phyloP scores from a whole-genome alignment of 306 rosid genomes.

The Glycine tomentella region DNA sequence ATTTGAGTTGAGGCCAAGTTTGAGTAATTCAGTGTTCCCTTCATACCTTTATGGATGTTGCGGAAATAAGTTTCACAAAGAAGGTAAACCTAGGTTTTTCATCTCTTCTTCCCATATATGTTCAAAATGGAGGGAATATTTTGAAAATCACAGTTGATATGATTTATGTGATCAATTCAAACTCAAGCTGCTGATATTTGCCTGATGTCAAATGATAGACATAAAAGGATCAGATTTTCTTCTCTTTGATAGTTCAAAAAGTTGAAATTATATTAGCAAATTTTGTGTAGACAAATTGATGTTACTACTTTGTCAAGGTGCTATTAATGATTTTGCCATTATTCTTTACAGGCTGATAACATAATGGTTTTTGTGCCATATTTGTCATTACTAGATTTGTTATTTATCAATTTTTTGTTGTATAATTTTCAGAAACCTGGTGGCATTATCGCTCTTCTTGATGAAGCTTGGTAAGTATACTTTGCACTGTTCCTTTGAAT shows the following conservation, averaged over 20 bases:
- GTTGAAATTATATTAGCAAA: too few relatives aligned
- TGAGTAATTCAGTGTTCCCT: conserved; percentile 11
- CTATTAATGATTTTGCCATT: too few relatives aligned
- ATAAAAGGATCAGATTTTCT: too few relatives aligned
- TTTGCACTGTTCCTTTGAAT: conserved; percentile 34
- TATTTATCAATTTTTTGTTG: conserved; percentile 9
- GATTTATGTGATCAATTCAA: too few relatives aligned
- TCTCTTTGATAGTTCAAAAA: too few relatives aligned
- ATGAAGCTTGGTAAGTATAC: conserved; percentile 93
- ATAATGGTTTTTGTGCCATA: too few relatives aligned
- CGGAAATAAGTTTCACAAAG: not conserved
- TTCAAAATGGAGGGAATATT: not conserved
- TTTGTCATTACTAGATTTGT: not conserved
- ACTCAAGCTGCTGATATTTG: too few relatives aligned
- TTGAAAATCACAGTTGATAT: too few relatives aligned
- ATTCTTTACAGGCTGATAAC: too few relatives aligned
- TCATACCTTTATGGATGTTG: conserved; percentile 18
- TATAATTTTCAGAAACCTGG: conserved; percentile 93
- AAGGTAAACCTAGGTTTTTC: not conserved
- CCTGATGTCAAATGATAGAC: too few relatives aligned
- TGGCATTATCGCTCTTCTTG: conserved; percentile 97
- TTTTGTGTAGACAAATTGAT: too few relatives aligned
- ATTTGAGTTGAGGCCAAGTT: conserved; percentile 1
- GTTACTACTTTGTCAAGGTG: too few relatives aligned
- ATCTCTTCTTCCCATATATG: not conserved